phyloP scores from a whole-genome alignment of 495 filamentous ascomycete genomes.

The Xylona heveae region DNA sequence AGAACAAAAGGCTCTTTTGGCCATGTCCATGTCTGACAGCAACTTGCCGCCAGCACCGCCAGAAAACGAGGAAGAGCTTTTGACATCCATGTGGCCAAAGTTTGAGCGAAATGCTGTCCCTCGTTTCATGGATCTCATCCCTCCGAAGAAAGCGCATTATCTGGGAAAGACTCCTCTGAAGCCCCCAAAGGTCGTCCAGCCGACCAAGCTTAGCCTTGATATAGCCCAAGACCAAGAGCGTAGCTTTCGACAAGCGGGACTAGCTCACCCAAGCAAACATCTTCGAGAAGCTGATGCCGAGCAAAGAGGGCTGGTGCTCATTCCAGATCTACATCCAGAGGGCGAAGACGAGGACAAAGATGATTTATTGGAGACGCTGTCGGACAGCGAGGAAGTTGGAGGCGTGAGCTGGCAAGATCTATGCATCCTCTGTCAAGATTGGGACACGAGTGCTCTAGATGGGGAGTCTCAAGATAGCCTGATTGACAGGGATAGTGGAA shows the following conservation, averaged over 20 bases:
- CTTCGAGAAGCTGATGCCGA: conserved; percentile 27
- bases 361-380: conserved; percentile 30
- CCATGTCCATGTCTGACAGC: conserved; percentile 21
- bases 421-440: conserved; percentile 62
- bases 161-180: conserved; percentile 46
- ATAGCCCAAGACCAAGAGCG: conserved; percentile 62
- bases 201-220: conserved; percentile 73
- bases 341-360: conserved; percentile 25
- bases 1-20: conserved; percentile 27
- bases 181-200: conserved; percentile 57
- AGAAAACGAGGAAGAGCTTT: conserved; percentile 41
- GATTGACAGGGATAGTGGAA: neutral
- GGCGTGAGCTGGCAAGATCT: conserved; percentile 56
- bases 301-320: conserved; percentile 30
- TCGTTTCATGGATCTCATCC: conserved; percentile 51
- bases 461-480: conserved; percentile 8
- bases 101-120: conserved; percentile 45
- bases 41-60: conserved; percentile 28
- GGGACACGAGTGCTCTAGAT: conserved; percentile 36
- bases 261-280: conserved; percentile 25
- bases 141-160: conserved; percentile 49
- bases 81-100: conserved; percentile 45
- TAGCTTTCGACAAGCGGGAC: conserved; percentile 43
- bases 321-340: conserved; percentile 18
- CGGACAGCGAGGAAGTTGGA: conserved; percentile 40